Conservation (phyloP, 2,329 filamentous ascomycete genomes). For the Fusarium nurragi region DNA sequence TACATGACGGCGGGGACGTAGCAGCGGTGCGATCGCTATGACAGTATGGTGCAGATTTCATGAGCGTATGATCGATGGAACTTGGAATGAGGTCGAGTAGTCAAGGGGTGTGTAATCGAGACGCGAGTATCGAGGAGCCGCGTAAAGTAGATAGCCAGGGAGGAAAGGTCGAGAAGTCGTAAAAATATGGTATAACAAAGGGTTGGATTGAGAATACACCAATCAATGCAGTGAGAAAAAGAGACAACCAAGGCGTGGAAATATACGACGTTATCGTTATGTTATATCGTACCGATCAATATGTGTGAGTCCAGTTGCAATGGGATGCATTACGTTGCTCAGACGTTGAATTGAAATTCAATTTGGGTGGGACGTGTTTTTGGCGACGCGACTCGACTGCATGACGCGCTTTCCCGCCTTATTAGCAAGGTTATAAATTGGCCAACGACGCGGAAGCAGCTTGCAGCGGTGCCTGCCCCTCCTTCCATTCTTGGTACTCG, state of each 20-base stretch:
- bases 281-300: slow-evolving; percentile 8
- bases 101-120: slow-evolving; percentile 19
- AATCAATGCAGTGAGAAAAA: not conserved
- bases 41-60: slow-evolving; percentile 36
- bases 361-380: slow-evolving; percentile 43
- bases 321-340: not conserved
- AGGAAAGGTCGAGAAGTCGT: not conserved
- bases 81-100: slow-evolving; percentile 7
- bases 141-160: slow-evolving; percentile 33
- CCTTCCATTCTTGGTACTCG: slow-evolving; percentile 20
- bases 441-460: not conserved
- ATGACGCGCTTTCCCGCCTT: slow-evolving; percentile 39
- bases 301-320: slow-evolving; percentile 2
- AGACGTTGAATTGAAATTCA: slow-evolving; percentile 36
- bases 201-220: not conserved
- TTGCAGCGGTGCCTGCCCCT: slow-evolving; percentile 20
- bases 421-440: slow-evolving; percentile 27
- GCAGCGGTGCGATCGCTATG: slow-evolving; percentile 30
- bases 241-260: not conserved
- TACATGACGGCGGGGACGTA: slow-evolving; percentile 72
- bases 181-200: not conserved
- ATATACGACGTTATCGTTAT: slow-evolving; percentile 5
- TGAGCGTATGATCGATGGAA: slow-evolving; percentile 31
- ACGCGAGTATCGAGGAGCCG: slow-evolving; percentile 26
- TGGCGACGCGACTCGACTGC: slow-evolving; percentile 41